These are phyloP conservation scores for Mortierella sp. DNA, from an alignment of 371 early-diverging fungal species.

Conservation along the genomic window DNA sequence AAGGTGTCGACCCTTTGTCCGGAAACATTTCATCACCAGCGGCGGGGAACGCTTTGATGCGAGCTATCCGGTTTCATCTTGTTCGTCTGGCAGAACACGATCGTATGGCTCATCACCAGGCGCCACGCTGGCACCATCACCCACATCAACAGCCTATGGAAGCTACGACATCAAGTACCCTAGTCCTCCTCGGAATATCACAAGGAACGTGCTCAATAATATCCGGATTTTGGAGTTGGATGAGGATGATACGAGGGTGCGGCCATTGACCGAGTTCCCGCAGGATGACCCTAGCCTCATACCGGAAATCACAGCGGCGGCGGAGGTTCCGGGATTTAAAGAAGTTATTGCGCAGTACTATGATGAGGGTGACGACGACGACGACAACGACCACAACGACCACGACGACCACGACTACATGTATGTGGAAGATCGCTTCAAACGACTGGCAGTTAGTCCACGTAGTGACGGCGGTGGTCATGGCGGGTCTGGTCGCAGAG, in stretches of 20 bases:
- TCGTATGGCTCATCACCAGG: not conserved
- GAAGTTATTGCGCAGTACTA: not conserved
- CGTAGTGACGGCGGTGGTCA: too few relatives aligned
- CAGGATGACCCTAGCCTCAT: slow-evolving; percentile 6
- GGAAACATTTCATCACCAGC: slow-evolving; percentile 10
- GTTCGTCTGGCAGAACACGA: not conserved
- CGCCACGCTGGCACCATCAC: not conserved
- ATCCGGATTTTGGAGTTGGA: slow-evolving; percentile 2
- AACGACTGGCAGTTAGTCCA: too few relatives aligned
- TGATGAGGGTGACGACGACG: slow-evolving; percentile 1
- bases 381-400: too few relatives aligned
- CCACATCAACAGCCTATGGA: not conserved
- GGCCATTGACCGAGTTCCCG: not conserved
- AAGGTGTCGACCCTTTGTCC: slow-evolving; percentile 24
- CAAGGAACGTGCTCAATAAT: not conserved
- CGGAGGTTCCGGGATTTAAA: not conserved
- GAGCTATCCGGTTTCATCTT: not conserved
- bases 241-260: not conserved
- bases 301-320: not conserved
- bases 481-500: too few relatives aligned
- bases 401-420: not conserved
- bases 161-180: not conserved
- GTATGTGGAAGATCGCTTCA: too few relatives aligned
- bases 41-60: not conserved
- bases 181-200: not conserved